phyloP scores from a whole-genome alignment of 495 filamentous ascomycete species.

The Neurospora sp. region DNA sequence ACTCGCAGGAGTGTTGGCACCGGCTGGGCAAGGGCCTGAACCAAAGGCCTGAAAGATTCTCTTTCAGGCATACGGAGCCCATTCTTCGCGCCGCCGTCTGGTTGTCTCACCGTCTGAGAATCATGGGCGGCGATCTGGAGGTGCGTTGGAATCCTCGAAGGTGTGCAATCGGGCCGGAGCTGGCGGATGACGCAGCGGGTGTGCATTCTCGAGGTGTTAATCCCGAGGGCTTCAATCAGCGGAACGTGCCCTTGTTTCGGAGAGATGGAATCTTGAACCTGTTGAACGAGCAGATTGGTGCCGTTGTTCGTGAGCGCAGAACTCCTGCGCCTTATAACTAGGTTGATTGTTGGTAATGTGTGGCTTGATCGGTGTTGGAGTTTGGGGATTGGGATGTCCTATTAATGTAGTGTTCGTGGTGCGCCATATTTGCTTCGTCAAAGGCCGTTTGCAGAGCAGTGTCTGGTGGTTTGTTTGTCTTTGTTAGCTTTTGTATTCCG shows the following conservation, averaged over 20 bases:
- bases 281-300: background rate
- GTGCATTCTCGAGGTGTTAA: background rate
- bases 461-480: too few species aligned
- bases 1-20: background rate
- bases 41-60: background rate
- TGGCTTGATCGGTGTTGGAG: too few species aligned
- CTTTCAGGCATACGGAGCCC: background rate
- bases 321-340: too few species aligned
- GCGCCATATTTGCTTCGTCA: too few species aligned
- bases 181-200: background rate
- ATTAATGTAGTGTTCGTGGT: too few species aligned
- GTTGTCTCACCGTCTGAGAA: background rate
- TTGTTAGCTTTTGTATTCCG: too few species aligned
- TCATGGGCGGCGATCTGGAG: background rate
- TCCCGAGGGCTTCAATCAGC: background rate
- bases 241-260: background rate
- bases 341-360: too few species aligned
- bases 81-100: too few species aligned
- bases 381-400: too few species aligned
- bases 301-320: background rate
- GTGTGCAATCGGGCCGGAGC: background rate
- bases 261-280: background rate
- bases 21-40: background rate
- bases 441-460: too few species aligned
- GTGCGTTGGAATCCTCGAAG: background rate